Percentiles rank a stretch among this genome's conserved stretches.
Conservation (phyloP, 1,284 basidiomycete genomes). For the Ustilago trichophora region DNA sequence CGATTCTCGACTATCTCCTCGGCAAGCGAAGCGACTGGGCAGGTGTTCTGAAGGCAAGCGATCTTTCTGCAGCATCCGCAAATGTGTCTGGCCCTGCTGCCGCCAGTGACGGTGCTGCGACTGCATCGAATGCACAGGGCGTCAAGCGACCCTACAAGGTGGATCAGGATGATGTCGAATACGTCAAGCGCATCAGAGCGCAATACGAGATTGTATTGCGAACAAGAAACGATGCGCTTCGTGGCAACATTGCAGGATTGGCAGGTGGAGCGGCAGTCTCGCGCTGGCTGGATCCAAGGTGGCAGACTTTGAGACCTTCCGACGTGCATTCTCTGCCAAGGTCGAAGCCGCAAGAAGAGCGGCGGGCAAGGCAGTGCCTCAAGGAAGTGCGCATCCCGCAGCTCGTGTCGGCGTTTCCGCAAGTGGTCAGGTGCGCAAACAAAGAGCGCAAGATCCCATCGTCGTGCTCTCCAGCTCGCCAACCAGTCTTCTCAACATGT, state of each 20-base stretch:
- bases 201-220: conserved; percentile 56
- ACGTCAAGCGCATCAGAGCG: conserved; percentile 56
- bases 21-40: conserved; percentile 57
- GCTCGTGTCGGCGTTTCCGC: conserved; percentile 17
- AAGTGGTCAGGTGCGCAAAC: conserved; percentile 43
- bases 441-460: conserved; percentile 75
- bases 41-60: conserved; percentile 35
- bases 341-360: conserved; percentile 53
- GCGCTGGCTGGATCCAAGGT: conserved; percentile 17
- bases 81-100: conserved; percentile 4
- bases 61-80: conserved; percentile 12
- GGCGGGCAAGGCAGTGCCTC: conserved; percentile 35
- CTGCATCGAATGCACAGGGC: conserved; percentile 12
- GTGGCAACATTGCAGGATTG: conserved; percentile 35
- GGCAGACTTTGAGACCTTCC: conserved; percentile 45
- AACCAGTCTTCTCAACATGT: conserved; percentile 93
- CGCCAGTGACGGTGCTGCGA: conserved; percentile 11
- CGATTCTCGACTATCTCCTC: conserved; percentile 58
- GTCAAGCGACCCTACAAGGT: conserved; percentile 59
- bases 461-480: conserved; percentile 96
- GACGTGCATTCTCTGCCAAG: conserved; percentile 38
- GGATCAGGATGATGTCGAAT: conserved; percentile 56
- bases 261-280: conserved; percentile 27
- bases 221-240: conserved; percentile 53
- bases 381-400: conserved; percentile 12